These are phyloP conservation scores for Raddia distichophylla DNA, from an alignment of 176 grass and related monocot species.

Conservation along the genomic window DNA sequence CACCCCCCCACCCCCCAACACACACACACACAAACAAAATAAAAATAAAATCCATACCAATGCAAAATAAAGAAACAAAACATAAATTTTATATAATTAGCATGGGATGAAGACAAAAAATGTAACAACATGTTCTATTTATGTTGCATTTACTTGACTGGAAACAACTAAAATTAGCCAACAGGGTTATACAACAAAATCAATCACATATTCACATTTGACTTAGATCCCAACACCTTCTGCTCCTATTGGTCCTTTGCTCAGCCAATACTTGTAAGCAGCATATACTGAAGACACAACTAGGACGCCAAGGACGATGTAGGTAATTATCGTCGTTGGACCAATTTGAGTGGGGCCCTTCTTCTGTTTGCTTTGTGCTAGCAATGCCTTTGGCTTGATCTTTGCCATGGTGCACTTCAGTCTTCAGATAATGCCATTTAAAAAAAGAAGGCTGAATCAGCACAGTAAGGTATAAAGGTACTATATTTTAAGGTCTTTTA, in stretches of 20 bases:
- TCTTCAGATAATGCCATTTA: conserved; percentile 1
- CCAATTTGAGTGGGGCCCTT: conserved; percentile 66
- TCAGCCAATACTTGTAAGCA: conserved; percentile 59
- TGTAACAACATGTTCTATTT: background rate
- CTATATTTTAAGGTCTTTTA: too few relatives aligned
- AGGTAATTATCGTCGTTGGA: conserved; percentile 50
- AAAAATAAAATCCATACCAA: background rate
- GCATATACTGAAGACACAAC: conserved; percentile 47
- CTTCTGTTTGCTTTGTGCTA: conserved; percentile 80
- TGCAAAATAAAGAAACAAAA: background rate
- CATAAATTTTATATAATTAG: conserved; percentile 26
- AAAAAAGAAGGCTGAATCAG: conserved; percentile 17
- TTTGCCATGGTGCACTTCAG: conserved; percentile 59
- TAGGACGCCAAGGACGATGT: conserved; percentile 45
- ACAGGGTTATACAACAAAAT: conserved; percentile 41
- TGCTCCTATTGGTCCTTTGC: conserved; percentile 22
- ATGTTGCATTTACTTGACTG: conserved; percentile 6
- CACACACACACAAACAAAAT: too few relatives aligned
- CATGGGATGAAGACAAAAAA: conserved; percentile 21
- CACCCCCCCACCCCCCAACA: too few relatives aligned
- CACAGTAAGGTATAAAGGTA: background rate
- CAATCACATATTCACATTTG: background rate
- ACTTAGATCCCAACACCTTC: conserved; percentile 46
- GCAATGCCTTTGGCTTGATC: conserved; percentile 76
- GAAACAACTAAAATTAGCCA: conserved; percentile 24